Evolutionary conservation across 306 rosid genomes (phyloP).

Genomic region (Vachellia collinsii): DNA sequence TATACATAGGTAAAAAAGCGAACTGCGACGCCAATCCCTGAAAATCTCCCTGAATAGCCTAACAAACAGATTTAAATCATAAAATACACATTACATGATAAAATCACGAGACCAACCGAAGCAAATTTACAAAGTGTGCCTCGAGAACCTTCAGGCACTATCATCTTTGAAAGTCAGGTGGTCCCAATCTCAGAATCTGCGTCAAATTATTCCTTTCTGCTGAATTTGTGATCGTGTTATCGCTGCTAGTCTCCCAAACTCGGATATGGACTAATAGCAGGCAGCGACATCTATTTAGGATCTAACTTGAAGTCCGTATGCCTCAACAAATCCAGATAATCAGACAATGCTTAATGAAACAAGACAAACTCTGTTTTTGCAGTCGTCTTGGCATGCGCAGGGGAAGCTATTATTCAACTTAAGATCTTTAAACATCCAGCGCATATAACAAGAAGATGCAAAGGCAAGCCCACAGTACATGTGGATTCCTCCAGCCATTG

Average conservation of each 20-base stretch:
- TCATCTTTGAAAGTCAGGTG: constrained; percentile 25
- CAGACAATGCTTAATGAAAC: constrained; percentile 17
- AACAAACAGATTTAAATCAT: background rate
- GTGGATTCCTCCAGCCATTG: constrained; percentile 26
- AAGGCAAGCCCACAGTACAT: constrained; percentile 31
- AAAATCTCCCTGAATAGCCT: background rate
- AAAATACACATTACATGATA: background rate
- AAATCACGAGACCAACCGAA: background rate
- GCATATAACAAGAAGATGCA: constrained; percentile 27
- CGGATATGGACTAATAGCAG: constrained; percentile 19
- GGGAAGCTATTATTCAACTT: constrained; percentile 22
- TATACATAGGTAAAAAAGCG: background rate
- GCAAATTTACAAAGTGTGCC: background rate
- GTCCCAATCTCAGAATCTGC: constrained; percentile 26
- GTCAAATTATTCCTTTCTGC: background rate
- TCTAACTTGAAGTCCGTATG: constrained; percentile 14
- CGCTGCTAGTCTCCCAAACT: constrained; percentile 22
- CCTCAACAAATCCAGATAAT: constrained; percentile 18
- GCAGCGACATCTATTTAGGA: constrained; percentile 25
- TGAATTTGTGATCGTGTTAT: constrained; percentile 21
- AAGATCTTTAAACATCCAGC: constrained; percentile 28
- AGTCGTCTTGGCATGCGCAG: constrained; percentile 20
- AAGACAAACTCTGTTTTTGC: constrained; percentile 9
- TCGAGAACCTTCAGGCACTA: background rate
- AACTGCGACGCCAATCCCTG: background rate